Conservation (phyloP, 331 rosid species). For the Quercus tomentella region DNA sequence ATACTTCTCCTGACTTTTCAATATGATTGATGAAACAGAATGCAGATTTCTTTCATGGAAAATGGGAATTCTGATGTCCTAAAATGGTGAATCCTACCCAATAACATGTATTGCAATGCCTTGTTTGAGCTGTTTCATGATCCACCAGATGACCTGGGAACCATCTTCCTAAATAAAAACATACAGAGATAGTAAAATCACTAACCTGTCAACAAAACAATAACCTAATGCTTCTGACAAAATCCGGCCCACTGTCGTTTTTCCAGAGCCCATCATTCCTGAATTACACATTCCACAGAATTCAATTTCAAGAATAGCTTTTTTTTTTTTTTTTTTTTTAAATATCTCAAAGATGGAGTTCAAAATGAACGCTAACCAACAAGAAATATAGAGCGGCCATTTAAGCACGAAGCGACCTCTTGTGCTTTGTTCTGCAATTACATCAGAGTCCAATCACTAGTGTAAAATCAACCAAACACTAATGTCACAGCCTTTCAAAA, state of each 20-base stretch:
- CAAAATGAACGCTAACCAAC: neutral
- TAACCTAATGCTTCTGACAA: slow-evolving; percentile 14
- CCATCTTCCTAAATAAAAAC: neutral
- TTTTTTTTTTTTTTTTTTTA: no score
- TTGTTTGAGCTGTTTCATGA: neutral
- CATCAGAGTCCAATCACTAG: neutral
- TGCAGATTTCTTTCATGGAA: neutral
- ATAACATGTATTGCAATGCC: neutral
- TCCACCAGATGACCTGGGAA: neutral
- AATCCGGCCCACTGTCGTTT: slow-evolving; percentile 10
- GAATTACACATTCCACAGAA: neutral
- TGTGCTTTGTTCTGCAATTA: slow-evolving; percentile 1
- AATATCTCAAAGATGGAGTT: neutral
- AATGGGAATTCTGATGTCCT: neutral
- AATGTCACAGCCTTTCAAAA: no score
- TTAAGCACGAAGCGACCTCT: slow-evolving; percentile 3
- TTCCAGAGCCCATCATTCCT: slow-evolving; percentile 17
- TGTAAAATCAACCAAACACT: neutral
- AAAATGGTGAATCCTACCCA: neutral
- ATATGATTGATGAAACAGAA: neutral
- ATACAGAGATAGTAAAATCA: neutral
- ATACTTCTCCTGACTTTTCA: neutral
- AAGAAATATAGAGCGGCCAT: slow-evolving; percentile 4
- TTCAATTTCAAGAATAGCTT: neutral
- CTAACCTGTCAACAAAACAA: slow-evolving; percentile 11